Evolutionary conservation across 495 filamentous ascomycete genomes (phyloP).

Genomic region (Penicillium mononematosum): DNA sequence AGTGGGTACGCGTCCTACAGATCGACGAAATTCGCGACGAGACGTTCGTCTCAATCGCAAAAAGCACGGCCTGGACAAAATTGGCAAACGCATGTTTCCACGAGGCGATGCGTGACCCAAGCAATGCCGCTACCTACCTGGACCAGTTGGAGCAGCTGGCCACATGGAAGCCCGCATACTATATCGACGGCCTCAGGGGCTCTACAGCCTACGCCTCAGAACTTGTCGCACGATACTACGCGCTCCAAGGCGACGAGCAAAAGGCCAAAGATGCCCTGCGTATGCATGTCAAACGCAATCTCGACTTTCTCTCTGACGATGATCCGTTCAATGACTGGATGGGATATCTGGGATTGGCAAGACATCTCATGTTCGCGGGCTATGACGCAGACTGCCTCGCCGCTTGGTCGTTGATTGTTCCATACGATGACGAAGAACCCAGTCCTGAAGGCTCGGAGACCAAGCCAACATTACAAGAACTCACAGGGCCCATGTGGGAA

Average conservation of each 20-base stretch:
- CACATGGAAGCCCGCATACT: not conserved
- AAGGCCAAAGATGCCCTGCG: conserved; percentile 30
- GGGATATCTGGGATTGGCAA: conserved; percentile 33
- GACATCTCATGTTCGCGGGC: conserved; percentile 18
- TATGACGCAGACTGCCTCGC: conserved; percentile 18
- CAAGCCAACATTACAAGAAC: not conserved
- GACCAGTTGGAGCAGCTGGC: conserved; percentile 3
- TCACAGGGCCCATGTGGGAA: conserved; percentile 12
- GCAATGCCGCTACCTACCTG: not conserved
- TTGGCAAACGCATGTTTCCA: conserved; percentile 4
- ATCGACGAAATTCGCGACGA: not conserved
- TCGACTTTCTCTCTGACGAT: conserved; percentile 45
- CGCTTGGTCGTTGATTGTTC: conserved; percentile 21
- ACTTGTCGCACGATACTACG: conserved; percentile 28
- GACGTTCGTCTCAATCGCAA: not conserved
- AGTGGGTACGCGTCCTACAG: conserved; percentile 13
- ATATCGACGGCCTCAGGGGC: no score
- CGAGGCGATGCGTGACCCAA: conserved; percentile 4
- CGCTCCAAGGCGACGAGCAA: conserved; percentile 24
- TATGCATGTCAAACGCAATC: conserved; percentile 29
- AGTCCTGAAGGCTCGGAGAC: not conserved
- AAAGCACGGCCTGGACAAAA: not conserved
- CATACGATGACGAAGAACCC: not conserved
- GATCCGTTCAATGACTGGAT: conserved; percentile 44
- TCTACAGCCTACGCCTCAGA: conserved; percentile 5